These are phyloP conservation scores for Desmodesmus armatus DNA, from an alignment of 139 green algal genomes.

Conservation along the genomic window DNA sequence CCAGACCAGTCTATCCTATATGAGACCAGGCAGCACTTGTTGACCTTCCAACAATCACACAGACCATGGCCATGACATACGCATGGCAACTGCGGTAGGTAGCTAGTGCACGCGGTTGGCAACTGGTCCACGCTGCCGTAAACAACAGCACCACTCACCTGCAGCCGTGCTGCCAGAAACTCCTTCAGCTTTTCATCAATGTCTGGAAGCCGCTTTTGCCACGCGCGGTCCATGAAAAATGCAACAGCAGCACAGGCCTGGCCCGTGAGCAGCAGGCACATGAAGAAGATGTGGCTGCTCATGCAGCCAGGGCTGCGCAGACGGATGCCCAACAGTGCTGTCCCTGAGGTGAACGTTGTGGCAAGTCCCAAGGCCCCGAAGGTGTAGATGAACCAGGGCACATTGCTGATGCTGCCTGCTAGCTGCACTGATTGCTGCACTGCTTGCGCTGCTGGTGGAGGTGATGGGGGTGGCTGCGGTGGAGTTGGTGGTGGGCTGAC, in stretches of 20 bases:
- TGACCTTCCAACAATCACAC: too few relatives aligned
- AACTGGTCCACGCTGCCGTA: neutral
- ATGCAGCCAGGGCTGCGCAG: conserved; percentile 30
- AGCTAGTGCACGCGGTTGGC: neutral
- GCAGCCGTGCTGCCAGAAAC: conserved; percentile 14
- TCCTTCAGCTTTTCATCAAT: conserved; percentile 33
- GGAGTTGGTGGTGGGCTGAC: neutral
- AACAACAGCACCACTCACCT: conserved; percentile 13
- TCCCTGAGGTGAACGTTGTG: neutral
- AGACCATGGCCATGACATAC: too few relatives aligned
- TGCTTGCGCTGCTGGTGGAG: neutral
- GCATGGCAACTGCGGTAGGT: neutral
- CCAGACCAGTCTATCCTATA: too few relatives aligned
- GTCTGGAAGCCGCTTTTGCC: conserved; percentile 38
- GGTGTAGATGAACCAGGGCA: conserved; percentile 40
- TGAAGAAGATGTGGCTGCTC: conserved; percentile 31
- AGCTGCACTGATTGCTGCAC: neutral
- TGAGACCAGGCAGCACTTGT: too few relatives aligned
- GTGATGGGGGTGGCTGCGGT: neutral
- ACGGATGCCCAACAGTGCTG: conserved; percentile 17
- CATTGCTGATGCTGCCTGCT: neutral
- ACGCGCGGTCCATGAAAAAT: conserved; percentile 33
- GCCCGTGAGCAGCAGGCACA: conserved; percentile 40
- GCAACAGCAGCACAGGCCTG: conserved; percentile 37
- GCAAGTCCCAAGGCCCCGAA: conserved; percentile 21